Percentiles rank a stretch among this genome's conserved stretches.
Conservation (phyloP, 768 basidiomycete species). For the Podaxis rugospora region DNA sequence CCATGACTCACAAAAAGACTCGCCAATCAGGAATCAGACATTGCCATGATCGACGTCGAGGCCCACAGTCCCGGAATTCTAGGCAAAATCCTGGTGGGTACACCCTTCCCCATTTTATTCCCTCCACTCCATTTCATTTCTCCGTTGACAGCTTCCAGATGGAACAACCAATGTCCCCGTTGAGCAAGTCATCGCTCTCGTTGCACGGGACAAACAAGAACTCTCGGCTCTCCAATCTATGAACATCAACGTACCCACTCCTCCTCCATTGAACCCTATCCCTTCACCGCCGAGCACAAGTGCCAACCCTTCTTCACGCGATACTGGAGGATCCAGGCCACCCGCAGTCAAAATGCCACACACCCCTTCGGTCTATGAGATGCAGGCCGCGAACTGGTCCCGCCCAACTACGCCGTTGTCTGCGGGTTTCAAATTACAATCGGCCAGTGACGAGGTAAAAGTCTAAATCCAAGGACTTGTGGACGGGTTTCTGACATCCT, state of each 20-base stretch:
- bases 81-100: conserved; percentile 85
- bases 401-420: conserved; percentile 11
- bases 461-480: not conserved
- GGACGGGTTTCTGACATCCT: not conserved
- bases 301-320: conserved; percentile 14
- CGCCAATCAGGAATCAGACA: conserved; percentile 78
- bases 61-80: conserved; percentile 95
- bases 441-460: conserved; percentile 6
- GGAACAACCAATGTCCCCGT: conserved; percentile 84
- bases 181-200: conserved; percentile 84
- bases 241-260: conserved; percentile 15
- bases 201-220: conserved; percentile 58
- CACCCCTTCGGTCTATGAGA: conserved; percentile 27
- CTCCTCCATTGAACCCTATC: conserved; percentile 23
- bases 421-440: not conserved
- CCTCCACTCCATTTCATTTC: conserved; percentile 34
- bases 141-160: conserved; percentile 37
- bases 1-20: not conserved
- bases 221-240: conserved; percentile 22
- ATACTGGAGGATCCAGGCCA: conserved; percentile 18
- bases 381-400: conserved; percentile 23
- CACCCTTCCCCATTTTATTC: conserved; percentile 26
- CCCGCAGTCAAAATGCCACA: conserved; percentile 19
- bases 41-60: conserved; percentile 97
- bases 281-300: conserved; percentile 20